Evolutionary conservation across 495 filamentous ascomycete species (phyloP).

Genomic region (Hypoxylon cercidicola): DNA sequence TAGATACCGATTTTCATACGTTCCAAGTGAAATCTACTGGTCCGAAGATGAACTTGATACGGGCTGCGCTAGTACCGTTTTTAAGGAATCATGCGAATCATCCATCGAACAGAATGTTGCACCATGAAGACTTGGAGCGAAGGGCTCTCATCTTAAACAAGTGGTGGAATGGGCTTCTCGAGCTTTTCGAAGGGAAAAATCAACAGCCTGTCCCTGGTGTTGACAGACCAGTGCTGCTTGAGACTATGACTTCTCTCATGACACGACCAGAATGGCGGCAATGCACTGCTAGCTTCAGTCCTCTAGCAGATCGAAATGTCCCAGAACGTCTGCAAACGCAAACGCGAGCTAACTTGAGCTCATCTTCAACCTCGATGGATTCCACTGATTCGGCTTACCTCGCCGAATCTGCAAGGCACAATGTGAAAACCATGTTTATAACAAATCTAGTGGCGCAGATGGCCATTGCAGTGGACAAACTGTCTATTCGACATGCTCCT

Average conservation of each 20-base stretch:
- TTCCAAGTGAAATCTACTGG: conserved; percentile 79
- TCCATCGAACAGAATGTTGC: conserved; percentile 68
- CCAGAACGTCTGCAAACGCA: conserved; percentile 51
- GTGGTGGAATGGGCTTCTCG: conserved; percentile 94
- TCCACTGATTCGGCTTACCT: conserved; percentile 81
- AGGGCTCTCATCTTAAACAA: conserved; percentile 85
- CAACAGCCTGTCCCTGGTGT: conserved; percentile 70
- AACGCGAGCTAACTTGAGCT: conserved; percentile 55
- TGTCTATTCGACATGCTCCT: conserved; percentile 91
- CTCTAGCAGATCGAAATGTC: conserved; percentile 62
- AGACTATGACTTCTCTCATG: conserved; percentile 87
- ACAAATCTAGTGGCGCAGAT: conserved; percentile 89
- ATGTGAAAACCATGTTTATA: conserved; percentile 89
- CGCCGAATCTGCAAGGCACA: conserved; percentile 90
- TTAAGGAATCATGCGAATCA: conserved; percentile 77
- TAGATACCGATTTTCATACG: conserved; percentile 87
- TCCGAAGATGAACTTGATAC: conserved; percentile 82
- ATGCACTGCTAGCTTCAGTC: conserved; percentile 70
- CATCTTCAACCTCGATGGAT: conserved; percentile 65
- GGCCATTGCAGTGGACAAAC: conserved; percentile 88
- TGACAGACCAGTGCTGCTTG: conserved; percentile 83
- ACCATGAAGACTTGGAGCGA: conserved; percentile 87
- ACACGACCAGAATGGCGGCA: conserved; percentile 90
- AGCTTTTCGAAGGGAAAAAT: conserved; percentile 75
- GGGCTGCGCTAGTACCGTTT: conserved; percentile 84